Evolutionary conservation across 2,329 filamentous ascomycete species (phyloP).

Genomic region (Aspergillus puulaauensis): DNA sequence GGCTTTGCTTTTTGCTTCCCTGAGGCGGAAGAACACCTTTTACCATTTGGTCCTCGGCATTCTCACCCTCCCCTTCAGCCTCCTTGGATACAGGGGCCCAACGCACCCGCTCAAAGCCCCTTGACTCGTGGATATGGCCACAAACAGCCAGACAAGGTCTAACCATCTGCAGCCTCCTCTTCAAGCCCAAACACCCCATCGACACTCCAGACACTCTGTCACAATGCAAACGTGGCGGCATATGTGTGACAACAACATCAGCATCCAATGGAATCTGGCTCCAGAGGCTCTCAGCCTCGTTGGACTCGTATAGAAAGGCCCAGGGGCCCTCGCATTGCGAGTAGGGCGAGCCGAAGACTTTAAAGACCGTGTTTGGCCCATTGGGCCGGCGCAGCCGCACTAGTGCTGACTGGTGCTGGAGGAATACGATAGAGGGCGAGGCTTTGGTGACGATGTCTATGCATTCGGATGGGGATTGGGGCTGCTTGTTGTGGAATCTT

Average conservation of each 20-base stretch:
- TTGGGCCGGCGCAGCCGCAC: constrained; percentile 45
- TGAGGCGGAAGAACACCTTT: constrained; percentile 38
- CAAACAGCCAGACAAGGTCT: constrained; percentile 55
- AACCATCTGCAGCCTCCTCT: constrained; percentile 44
- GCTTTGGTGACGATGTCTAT: constrained; percentile 40
- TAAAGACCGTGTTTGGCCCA: constrained; percentile 52
- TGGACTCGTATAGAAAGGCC: constrained; percentile 56
- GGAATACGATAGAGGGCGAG: constrained; percentile 50
- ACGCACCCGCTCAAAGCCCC: constrained; percentile 53
- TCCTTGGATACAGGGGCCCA: constrained; percentile 38
- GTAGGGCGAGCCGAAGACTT: constrained; percentile 60
- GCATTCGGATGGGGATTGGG: constrained; percentile 42
- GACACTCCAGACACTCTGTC: constrained; percentile 38
- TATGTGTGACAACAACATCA: constrained; percentile 59
- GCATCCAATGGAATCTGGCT: constrained; percentile 49
- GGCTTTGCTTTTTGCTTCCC: constrained; percentile 54
- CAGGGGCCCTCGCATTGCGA: constrained; percentile 49
- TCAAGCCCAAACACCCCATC: constrained; percentile 53
- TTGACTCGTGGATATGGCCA: constrained; percentile 60
- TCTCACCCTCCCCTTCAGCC: background rate
- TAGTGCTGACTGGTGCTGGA: constrained; percentile 49
- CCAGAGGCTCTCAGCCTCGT: constrained; percentile 49
- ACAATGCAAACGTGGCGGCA: constrained; percentile 52
- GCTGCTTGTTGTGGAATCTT: constrained; percentile 44
- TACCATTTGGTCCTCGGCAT: constrained; percentile 14